Conservation (phyloP, 768 basidiomycete genomes). For the Amanita pallidorosea region DNA sequence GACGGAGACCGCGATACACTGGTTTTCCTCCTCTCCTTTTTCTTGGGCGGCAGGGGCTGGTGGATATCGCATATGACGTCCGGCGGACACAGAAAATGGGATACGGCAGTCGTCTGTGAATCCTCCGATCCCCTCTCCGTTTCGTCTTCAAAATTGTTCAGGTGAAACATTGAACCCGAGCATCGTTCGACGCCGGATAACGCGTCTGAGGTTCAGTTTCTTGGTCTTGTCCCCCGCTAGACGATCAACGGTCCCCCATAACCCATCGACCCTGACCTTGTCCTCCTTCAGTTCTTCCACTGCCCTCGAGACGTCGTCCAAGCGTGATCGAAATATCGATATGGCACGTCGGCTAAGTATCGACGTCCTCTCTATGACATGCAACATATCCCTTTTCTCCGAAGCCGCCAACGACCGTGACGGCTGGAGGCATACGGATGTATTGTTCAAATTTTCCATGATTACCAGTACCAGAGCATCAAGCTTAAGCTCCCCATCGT, state of each 20-base stretch:
- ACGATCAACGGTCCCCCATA: slow-evolving; percentile 32
- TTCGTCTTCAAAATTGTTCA: slow-evolving; percentile 11
- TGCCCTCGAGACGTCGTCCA: slow-evolving; percentile 1
- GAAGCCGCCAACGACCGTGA: background rate
- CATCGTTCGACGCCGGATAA: slow-evolving; percentile 12
- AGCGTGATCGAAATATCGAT: background rate
- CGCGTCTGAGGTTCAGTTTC: slow-evolving; percentile 19
- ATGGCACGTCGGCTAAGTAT: background rate
- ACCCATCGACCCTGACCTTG: slow-evolving; percentile 28
- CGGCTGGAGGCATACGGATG: background rate
- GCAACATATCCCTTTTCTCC: background rate
- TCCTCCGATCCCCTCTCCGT: slow-evolving; percentile 55
- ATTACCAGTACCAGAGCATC: background rate
- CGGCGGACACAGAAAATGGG: slow-evolving; percentile 2
- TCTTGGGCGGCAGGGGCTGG: slow-evolving; percentile 7
- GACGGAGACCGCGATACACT: slow-evolving; percentile 6
- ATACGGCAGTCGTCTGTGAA: slow-evolving; percentile 47
- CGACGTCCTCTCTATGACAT: background rate
- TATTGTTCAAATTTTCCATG: slow-evolving; percentile 2
- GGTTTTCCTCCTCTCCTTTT: background rate
- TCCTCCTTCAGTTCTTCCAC: slow-evolving; percentile 7
- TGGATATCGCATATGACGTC: slow-evolving; percentile 3
- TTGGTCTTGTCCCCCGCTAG: slow-evolving; percentile 35
- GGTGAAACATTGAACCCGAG: background rate
- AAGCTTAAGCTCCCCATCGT: background rate